These are phyloP conservation scores for Coffea humblotiana DNA, from an alignment of 305 asterid genomes.

Conservation along the genomic window DNA sequence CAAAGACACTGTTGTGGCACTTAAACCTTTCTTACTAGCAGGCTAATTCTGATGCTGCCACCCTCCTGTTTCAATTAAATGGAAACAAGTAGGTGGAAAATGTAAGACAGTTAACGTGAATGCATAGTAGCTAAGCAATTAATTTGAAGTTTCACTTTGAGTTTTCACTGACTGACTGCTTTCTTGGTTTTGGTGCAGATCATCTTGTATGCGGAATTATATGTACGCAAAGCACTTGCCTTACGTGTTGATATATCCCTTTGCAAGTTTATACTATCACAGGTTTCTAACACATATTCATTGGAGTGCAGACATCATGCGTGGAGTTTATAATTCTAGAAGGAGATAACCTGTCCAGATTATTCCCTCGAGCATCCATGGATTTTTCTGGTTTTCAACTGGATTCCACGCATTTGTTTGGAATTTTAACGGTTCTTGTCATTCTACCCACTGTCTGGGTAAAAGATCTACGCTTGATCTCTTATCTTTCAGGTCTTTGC, in stretches of 20 bases:
- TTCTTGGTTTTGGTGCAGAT: slow-evolving; percentile 51
- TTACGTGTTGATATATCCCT: slow-evolving; percentile 14
- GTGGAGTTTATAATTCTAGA: slow-evolving; percentile 82
- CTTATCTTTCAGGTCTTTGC: slow-evolving; percentile 78
- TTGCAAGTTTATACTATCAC: background rate
- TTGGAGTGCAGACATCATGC: slow-evolving; percentile 62
- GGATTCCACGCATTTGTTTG: slow-evolving; percentile 70
- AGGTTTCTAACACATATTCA: slow-evolving; percentile 18
- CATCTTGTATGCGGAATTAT: slow-evolving; percentile 69
- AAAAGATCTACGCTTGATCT: slow-evolving; percentile 71
- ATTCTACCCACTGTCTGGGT: slow-evolving; percentile 76
- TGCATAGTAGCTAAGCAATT: background rate
- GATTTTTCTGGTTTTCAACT: slow-evolving; percentile 49
- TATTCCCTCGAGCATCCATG: slow-evolving; percentile 67
- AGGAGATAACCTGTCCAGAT: slow-evolving; percentile 77
- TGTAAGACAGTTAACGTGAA: slow-evolving; percentile 1
- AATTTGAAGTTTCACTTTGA: background rate
- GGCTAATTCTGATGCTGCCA: background rate
- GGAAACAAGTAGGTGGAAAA: slow-evolving; percentile 1
- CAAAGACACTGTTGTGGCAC: background rate
- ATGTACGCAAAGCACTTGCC: slow-evolving; percentile 53
- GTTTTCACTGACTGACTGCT: slow-evolving; percentile 12
- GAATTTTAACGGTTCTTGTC: slow-evolving; percentile 46
- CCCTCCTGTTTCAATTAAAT: background rate
- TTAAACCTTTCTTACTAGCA: background rate